Evolutionary conservation across 352 stramenopile species (phyloP).

Genomic region (Aphanomyces cochlioides): DNA sequence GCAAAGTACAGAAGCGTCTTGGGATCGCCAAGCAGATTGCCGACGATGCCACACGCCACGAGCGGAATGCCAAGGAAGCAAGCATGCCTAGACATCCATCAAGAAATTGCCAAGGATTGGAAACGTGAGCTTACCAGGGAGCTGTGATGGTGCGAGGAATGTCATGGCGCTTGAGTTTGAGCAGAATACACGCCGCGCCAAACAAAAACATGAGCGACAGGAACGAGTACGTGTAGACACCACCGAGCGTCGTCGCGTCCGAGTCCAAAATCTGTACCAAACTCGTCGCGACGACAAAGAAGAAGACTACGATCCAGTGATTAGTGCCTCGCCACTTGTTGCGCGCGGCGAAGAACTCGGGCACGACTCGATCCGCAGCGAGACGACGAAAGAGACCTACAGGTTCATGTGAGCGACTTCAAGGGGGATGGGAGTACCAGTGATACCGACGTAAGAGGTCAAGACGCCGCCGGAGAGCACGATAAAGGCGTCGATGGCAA

Average conservation of each 20-base stretch:
- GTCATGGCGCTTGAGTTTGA: conserved; percentile 89
- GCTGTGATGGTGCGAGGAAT: conserved; percentile 86
- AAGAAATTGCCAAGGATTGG: too few relatives aligned
- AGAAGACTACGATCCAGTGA: conserved; percentile 79
- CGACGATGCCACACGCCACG: conserved; percentile 57
- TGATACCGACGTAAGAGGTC: conserved; percentile 89
- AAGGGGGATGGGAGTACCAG: conserved; percentile 35
- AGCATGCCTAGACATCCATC: conserved; percentile 23
- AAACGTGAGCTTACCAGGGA: conserved; percentile 49
- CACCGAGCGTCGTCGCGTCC: conserved; percentile 76
- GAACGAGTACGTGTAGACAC: conserved; percentile 91
- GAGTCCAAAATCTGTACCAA: conserved; percentile 75
- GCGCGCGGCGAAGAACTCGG: conserved; percentile 49
- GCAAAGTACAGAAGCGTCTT: conserved; percentile 79
- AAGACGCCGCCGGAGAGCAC: conserved; percentile 83
- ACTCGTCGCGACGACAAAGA: conserved; percentile 67
- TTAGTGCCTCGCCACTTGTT: conserved; percentile 76
- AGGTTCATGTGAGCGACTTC: neutral
- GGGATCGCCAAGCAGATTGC: conserved; percentile 65
- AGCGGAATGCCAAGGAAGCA: conserved; percentile 70
- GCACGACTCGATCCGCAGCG: conserved; percentile 66
- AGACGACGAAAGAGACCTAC: conserved; percentile 60
- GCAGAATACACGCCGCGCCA: conserved; percentile 84
- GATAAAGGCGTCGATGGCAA: conserved; percentile 85
- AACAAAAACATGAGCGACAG: conserved; percentile 90